Evolutionary conservation across 75 land plant species (phyloP), one percentile per base, ranked within the genome.

Genomic region (Isoetes taiwanensis): DNA sequence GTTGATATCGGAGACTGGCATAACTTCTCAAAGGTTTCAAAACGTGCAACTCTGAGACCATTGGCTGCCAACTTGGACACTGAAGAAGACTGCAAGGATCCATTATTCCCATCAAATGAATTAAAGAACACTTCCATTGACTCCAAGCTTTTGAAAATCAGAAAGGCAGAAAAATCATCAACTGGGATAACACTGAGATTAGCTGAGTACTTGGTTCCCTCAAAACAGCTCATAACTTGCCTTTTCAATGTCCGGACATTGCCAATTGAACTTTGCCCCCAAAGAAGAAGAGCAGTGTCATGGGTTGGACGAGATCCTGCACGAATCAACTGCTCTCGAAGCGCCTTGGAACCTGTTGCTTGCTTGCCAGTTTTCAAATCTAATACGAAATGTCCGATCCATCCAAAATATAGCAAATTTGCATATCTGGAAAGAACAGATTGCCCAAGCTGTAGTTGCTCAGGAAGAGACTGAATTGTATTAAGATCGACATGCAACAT

Each of bases 331-430:
- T 23, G 50, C 23, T 46, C 62, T 67, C 26, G 27, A 14, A 53
- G 16, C 16, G 43, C 32, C 52, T 42, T 41, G 52, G 70, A 34
- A 59, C 67, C 69, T 26, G 26, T 28, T n/a, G 30, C 42, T 32
- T 54, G 61, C 1, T 57, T 72, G 16, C 88, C 88, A 25, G 84
- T 78, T 16, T 65, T 66, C 43, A 86, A 62, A 66, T 91, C 68
- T 17, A 91, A 58, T 28, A 75, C 68, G 23, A 72, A 64, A 27
- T 73, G 71, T 31, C 65, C 74, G 11, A 58, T 68, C 85, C 85
- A 85, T 60, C 77, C 77, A 20, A 81, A 53, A 23, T 73, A 76
- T 14, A 91, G 68, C 35, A 62, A 72, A 61, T 91, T 91, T 12
- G 65, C 43, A 28, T 66, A 59, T 53, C 65, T 66, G 6, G 61